Evolutionary conservation across 2,329 filamentous ascomycete species (phyloP).

Genomic region (Colletotrichum orchidophilum): DNA sequence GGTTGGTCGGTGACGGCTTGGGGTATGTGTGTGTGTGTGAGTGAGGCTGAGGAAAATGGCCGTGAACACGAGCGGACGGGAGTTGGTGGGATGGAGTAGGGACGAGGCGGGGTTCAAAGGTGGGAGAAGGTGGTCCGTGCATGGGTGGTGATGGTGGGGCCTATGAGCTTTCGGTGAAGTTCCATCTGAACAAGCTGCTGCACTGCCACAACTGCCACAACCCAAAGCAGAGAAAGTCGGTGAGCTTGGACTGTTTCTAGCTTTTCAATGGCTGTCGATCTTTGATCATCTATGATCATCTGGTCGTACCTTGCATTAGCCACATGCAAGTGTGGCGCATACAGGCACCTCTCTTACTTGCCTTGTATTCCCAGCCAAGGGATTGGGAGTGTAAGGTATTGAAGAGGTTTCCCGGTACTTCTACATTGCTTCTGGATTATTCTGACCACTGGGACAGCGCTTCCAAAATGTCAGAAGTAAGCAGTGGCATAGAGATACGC

Average conservation of each 20-base stretch:
- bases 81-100: constrained; percentile 28
- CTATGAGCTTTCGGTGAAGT: constrained; percentile 3
- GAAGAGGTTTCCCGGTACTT: neutral
- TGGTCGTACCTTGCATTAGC: constrained; percentile 1
- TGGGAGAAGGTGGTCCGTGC: constrained; percentile 16
- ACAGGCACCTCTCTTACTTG: neutral
- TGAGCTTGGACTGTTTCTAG: neutral
- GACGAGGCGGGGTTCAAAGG: constrained; percentile 25
- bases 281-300: neutral
- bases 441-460: neutral
- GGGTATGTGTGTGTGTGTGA: constrained; percentile 1
- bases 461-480: neutral
- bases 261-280: neutral
- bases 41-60: constrained; percentile 18
- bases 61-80: constrained; percentile 2
- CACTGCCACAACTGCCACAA: neutral
- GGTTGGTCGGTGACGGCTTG: neutral
- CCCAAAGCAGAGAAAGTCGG: neutral
- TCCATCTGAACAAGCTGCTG: neutral
- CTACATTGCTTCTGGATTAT: neutral
- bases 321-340: constrained; percentile 2
- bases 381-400: neutral
- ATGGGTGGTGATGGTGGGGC: neutral
- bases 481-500: constrained; percentile 16
- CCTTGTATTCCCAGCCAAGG: neutral